Base-by-base conservation (phyloP, 2,329 filamentous ascomycete species). In the Claviceps digitariae region DNA sequence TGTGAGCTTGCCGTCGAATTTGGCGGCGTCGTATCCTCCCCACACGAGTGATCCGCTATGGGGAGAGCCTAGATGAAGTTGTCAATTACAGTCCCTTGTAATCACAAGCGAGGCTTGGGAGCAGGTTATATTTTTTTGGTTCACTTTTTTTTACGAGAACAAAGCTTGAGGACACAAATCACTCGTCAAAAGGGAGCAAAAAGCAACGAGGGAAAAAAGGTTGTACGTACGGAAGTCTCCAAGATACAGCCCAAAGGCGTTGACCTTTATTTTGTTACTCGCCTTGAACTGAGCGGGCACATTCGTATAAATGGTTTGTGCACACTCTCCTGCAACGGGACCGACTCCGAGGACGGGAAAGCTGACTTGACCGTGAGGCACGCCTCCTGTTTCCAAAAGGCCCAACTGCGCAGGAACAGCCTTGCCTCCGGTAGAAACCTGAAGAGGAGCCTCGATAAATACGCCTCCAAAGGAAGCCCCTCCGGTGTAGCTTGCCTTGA, bases 21-120 rank as follows among this genome's bases (percentile, higher is more conserved):
- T 50, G 36, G 48, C 48, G 15, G 48, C 48, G 25, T 50, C 53
- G 31, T 52, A 34, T 27, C 53, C 53, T n/a, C 53, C 53, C 25
- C 50, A 54, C 3, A 54, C 27, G 6, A 54, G 12, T 3, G 53
- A 34, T 10, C 53, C 53, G 9, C n/a, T 48, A 2, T 47, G 31
- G 4, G 49, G 23, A 43, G 48, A 50, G 15, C 48, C 48, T 50
- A 41, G 17, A n/a, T 21, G 20, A 27, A 7, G 13, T 25, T 25
- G 48, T 50, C 48, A 50, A 36, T 27, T 41, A 4, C 15, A 25
- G 20, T 17, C 25, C 5, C 25, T 41, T 13, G 17, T 20, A 2
- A 41, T 41, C 2, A 3, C 12, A 7, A 9, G 21, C 20, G 40
- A 41, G 9, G n/a, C 3, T 41, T 8, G 40, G 34, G 17, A 41